Conservation (phyloP, 352 stramenopile species). For the Globisporangium spinosum region DNA sequence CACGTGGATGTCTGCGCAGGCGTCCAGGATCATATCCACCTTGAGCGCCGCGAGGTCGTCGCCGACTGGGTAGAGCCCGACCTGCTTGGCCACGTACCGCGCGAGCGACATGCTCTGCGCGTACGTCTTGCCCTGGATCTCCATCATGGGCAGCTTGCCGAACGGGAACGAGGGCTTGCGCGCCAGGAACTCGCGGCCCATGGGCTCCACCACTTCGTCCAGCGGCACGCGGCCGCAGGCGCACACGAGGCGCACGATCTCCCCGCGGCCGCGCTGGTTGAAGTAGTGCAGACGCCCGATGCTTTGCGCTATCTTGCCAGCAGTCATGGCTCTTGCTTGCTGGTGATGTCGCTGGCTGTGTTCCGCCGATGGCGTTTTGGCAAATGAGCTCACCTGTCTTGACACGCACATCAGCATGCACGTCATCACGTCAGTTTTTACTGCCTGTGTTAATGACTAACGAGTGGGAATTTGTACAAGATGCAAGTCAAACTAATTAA, state of each 20-base stretch:
- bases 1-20: conserved; percentile 24
- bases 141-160: conserved; percentile 38
- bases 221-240: conserved; percentile 35
- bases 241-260: conserved; percentile 42
- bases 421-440: background rate
- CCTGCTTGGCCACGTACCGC: conserved; percentile 38
- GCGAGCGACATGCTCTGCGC: conserved; percentile 36
- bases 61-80: conserved; percentile 30
- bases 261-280: conserved; percentile 34
- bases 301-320: background rate
- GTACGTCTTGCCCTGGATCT: conserved; percentile 38
- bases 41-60: conserved; percentile 27
- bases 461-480: background rate
- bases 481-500: background rate
- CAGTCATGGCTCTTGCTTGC: background rate
- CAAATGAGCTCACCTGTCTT: background rate
- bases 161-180: conserved; percentile 39
- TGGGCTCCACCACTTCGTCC: conserved; percentile 33
- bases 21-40: conserved; percentile 37
- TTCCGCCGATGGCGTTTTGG: background rate
- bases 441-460: background rate
- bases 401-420: background rate
- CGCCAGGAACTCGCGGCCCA: conserved; percentile 22
- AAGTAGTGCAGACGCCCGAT: conserved; percentile 37
- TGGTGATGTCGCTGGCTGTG: background rate